phyloP scores from a whole-genome alignment of 2,329 filamentous ascomycete genomes.

The Ceratocystiopsis minuta region DNA sequence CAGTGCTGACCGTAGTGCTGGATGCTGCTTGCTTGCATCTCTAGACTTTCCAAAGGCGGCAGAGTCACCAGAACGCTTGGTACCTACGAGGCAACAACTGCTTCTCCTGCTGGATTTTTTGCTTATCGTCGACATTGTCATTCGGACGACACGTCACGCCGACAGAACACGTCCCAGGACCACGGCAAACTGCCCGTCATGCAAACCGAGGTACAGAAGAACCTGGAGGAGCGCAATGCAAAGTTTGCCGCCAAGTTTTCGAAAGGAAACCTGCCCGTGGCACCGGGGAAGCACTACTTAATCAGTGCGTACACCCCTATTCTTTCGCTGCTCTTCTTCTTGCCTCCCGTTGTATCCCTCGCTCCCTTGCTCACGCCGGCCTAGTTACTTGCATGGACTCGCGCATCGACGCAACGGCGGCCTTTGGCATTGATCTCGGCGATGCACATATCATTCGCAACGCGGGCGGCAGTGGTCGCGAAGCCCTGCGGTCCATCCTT shows the following conservation, averaged over 20 bases:
- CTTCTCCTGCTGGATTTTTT: too few relatives aligned
- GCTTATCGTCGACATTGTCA: background rate
- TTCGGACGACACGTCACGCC: background rate
- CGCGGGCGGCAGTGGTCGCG: conserved; percentile 46
- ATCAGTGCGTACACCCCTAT: conserved; percentile 25
- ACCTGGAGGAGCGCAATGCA: conserved; percentile 13
- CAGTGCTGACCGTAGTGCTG: too few relatives aligned
- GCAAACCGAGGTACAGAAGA: conserved; percentile 12
- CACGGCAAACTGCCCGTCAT: conserved; percentile 2
- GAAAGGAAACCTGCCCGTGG: conserved; percentile 47
- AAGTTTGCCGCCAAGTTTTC: conserved; percentile 29
- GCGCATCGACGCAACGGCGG: conserved; percentile 47
- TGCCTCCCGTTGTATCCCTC: conserved; percentile 6
- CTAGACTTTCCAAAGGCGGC: too few relatives aligned
- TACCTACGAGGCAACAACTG: too few relatives aligned
- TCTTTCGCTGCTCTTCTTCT: too few relatives aligned
- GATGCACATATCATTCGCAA: conserved; percentile 69
- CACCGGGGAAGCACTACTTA: conserved; percentile 51
- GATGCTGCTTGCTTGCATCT: too few relatives aligned
- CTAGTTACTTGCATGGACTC: conserved; percentile 70
- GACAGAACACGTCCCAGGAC: too few relatives aligned
- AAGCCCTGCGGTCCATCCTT: conserved; percentile 55
- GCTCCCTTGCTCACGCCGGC: background rate
- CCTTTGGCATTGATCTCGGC: conserved; percentile 53
- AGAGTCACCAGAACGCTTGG: too few relatives aligned